Base-by-base conservation (phyloP, 2,329 filamentous ascomycete species). In the Falciphora oryzae region DNA sequence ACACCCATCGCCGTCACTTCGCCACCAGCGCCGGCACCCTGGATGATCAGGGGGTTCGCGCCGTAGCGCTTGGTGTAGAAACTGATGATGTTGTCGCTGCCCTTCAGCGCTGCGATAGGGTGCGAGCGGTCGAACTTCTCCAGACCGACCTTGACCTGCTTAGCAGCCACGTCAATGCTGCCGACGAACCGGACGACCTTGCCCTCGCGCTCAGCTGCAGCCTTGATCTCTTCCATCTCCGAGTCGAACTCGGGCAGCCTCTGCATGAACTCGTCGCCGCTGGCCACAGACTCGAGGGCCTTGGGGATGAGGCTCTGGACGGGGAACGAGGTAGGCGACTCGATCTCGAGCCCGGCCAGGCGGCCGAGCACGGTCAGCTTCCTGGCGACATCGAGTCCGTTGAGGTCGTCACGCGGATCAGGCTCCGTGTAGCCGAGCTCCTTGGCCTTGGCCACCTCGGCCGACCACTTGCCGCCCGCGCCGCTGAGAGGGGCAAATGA, bases 1-100 rank as follows among this genome's bases (percentile, higher is more conserved):
- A 99, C 94, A 66, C 95, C 95, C 94, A 98, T 98, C 32, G 95
- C 95, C 44, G 95, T 99, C 63, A 98, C 93, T 59, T 97, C 93
- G 68, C 91, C 93, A 71, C 95, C 95, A 31, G 95, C 95, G 67
- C 93, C 95, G 50, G 92, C 93, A 66, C 95, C 95, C 80, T 98
- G 94, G 68, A 99, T 87, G 74, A 97, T 97, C 68, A 99, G 82
- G 58, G 95, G 93, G 77, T 94, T 96, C 74, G 82, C 85, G 65
- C 93, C 93, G 74, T 99, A 99, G 72, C 95, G 85, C 83, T 96
- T 90, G 7, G 95, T 99, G 79, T 97, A 96, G 82, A 99, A 97
- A 81, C 89, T 96, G 75, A 99, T 97, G 75, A 99, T 96, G 81
- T 99, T 99, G 76, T 98, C 95, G 76, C 93, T 98, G 50, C 95